Conservation (phyloP, 1,284 basidiomycete genomes). For the Blastosporella zonata region DNA sequence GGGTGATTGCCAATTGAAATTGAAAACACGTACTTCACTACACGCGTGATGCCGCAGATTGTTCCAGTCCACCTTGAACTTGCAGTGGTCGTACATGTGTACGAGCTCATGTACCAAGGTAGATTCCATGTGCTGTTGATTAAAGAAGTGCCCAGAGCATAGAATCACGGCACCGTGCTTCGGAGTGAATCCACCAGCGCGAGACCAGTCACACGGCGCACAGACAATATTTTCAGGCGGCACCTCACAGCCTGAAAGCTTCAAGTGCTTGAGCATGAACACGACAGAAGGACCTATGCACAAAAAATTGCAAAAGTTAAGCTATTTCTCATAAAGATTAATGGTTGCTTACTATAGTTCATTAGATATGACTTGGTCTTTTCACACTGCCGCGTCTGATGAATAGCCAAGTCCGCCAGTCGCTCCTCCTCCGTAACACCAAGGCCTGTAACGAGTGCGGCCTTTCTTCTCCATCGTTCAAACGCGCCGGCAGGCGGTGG, state of each 20-base stretch:
- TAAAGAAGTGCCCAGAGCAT: conserved; percentile 81
- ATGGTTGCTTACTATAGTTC: conserved; percentile 37
- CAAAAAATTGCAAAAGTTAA: background rate
- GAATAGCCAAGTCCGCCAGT: conserved; percentile 37
- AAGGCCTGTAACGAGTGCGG: conserved; percentile 52
- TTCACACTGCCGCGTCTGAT: conserved; percentile 50
- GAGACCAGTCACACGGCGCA: conserved; percentile 71
- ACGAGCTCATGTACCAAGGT: conserved; percentile 92
- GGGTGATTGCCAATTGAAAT: too few relatives aligned
- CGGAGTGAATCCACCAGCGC: conserved; percentile 82
- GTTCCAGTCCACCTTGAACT: conserved; percentile 90
- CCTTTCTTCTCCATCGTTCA: conserved; percentile 53
- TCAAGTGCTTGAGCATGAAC: conserved; percentile 88
- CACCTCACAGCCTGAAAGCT: conserved; percentile 65
- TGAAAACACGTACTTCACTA: conserved; percentile 66
- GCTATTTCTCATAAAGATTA: background rate
- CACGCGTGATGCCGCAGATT: conserved; percentile 94
- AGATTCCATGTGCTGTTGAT: conserved; percentile 87
- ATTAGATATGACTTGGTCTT: conserved; percentile 57
- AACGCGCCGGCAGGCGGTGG: conserved; percentile 35
- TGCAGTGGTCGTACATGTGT: conserved; percentile 95
- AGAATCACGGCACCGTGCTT: conserved; percentile 74
- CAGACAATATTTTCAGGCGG: conserved; percentile 76
- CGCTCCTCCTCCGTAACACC: conserved; percentile 55
- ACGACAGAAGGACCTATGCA: conserved; percentile 74